Conservation (phyloP, 2,329 filamentous ascomycete genomes). For the Ophiosphaerella narmari region DNA sequence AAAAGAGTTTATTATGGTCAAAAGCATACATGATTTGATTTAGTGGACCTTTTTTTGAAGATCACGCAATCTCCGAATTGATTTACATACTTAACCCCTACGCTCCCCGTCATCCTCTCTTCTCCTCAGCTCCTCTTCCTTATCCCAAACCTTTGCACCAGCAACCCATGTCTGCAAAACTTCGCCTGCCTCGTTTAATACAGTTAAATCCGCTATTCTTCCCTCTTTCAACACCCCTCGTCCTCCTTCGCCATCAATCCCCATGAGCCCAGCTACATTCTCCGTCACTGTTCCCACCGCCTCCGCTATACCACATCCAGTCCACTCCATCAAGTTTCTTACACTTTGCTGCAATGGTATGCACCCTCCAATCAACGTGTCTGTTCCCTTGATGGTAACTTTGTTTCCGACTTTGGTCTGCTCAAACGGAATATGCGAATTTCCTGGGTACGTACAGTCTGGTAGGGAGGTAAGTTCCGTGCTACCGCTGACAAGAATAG, state of each 20-base stretch:
- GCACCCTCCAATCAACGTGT: slow-evolving; percentile 60
- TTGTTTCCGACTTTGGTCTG: slow-evolving; percentile 56
- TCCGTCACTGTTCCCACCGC: slow-evolving; percentile 57
- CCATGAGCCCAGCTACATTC: slow-evolving; percentile 58
- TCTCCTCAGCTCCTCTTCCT: slow-evolving; percentile 30
- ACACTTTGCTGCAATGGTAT: slow-evolving; percentile 58
- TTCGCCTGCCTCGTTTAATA: slow-evolving; percentile 52
- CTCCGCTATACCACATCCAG: slow-evolving; percentile 53
- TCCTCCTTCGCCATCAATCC: slow-evolving; percentile 49
- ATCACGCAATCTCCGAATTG: no score
- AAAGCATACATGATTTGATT: no score
- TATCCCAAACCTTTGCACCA: slow-evolving; percentile 55
- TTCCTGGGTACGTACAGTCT: slow-evolving; percentile 57
- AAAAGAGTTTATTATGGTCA: no score
- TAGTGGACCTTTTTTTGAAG: no score
- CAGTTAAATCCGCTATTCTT: slow-evolving; percentile 55
- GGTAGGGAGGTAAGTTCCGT: slow-evolving; percentile 60
- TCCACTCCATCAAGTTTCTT: slow-evolving; percentile 54
- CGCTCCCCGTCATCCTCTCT: slow-evolving; percentile 38
- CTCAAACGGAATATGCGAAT: slow-evolving; percentile 56
- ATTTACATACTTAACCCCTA: slow-evolving; percentile 17
- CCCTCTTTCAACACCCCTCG: slow-evolving; percentile 50
- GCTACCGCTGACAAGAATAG: slow-evolving; percentile 59
- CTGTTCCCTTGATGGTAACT: slow-evolving; percentile 58
- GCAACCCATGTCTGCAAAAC: slow-evolving; percentile 58